phyloP scores from a whole-genome alignment of 768 basidiomycete species.

The Leccinum boreale region DNA sequence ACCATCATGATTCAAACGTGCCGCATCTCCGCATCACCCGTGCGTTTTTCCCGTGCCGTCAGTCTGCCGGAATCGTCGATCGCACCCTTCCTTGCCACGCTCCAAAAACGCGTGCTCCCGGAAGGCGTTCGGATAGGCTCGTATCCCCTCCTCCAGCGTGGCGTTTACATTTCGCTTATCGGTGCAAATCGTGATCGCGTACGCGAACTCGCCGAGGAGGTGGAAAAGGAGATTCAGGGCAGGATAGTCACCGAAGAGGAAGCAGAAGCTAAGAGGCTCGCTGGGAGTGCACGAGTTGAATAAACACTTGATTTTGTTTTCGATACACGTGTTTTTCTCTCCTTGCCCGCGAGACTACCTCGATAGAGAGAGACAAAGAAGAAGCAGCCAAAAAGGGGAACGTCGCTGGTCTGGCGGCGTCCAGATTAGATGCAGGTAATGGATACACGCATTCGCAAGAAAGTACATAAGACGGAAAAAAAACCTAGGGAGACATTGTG shows the following conservation, averaged over 20 bases:
- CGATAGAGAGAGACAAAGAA: neutral
- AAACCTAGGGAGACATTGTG: neutral
- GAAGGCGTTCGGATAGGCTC: slow-evolving; percentile 83
- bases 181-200: slow-evolving; percentile 46
- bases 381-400: neutral
- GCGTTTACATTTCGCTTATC: slow-evolving; percentile 65
- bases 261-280: slow-evolving; percentile 47
- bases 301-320: neutral
- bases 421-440: neutral
- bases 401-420: neutral
- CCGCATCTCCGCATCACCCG: neutral
- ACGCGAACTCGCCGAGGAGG: slow-evolving; percentile 57
- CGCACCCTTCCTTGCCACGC: slow-evolving; percentile 78
- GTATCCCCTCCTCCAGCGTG: slow-evolving; percentile 57
- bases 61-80: slow-evolving; percentile 79
- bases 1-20: neutral
- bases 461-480: neutral
- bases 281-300: neutral
- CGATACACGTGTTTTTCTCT: neutral
- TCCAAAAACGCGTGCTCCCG: slow-evolving; percentile 68
- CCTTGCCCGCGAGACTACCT: neutral
- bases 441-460: neutral
- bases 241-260: slow-evolving; percentile 64
- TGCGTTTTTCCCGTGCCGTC: neutral
- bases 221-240: slow-evolving; percentile 57